Percentiles rank a stretch among this genome's conserved stretches.
These are phyloP conservation scores for Microdochium paspali DNA, from an alignment of 2,329 filamentous ascomycete genomes.

Conservation along the genomic window DNA sequence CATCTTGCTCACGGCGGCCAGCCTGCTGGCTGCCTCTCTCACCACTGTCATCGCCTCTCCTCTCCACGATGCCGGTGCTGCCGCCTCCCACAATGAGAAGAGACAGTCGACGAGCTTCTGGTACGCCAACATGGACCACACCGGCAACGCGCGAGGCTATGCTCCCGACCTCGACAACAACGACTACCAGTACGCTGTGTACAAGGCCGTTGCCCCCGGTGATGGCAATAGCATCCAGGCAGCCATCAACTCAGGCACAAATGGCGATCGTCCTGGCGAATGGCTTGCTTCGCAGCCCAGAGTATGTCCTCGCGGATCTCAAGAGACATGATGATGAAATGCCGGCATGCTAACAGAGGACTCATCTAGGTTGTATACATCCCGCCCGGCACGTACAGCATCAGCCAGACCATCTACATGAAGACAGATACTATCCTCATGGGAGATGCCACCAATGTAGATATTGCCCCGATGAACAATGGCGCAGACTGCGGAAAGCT, in stretches of 20 bases:
- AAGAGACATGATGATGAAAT: no score
- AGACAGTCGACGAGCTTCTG: constrained; percentile 21
- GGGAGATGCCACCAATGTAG: constrained; percentile 31
- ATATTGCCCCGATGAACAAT: constrained; percentile 1
- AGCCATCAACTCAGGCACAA: constrained; percentile 26
- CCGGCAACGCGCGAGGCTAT: constrained; percentile 22
- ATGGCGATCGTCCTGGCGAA: constrained; percentile 21
- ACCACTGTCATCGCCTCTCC: neutral
- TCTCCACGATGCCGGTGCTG: neutral
- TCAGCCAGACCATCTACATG: constrained; percentile 27
- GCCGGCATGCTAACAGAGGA: constrained; percentile 5
- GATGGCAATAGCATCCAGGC: constrained; percentile 25
- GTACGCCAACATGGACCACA: constrained; percentile 33
- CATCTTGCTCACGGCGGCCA: neutral
- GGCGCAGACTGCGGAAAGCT: neutral
- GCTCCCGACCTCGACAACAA: constrained; percentile 28
- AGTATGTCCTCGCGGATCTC: constrained; percentile 14
- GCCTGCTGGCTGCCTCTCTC: neutral
- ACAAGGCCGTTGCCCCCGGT: constrained; percentile 24
- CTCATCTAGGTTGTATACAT: constrained; percentile 28
- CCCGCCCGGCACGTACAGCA: constrained; percentile 29
- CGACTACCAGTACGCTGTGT: constrained; percentile 27
- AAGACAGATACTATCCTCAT: constrained; percentile 35
- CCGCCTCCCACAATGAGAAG: neutral
- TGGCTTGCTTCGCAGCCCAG: constrained; percentile 33